phyloP scores from a whole-genome alignment of 768 basidiomycete genomes.

The Rhodotorula diobovata region DNA sequence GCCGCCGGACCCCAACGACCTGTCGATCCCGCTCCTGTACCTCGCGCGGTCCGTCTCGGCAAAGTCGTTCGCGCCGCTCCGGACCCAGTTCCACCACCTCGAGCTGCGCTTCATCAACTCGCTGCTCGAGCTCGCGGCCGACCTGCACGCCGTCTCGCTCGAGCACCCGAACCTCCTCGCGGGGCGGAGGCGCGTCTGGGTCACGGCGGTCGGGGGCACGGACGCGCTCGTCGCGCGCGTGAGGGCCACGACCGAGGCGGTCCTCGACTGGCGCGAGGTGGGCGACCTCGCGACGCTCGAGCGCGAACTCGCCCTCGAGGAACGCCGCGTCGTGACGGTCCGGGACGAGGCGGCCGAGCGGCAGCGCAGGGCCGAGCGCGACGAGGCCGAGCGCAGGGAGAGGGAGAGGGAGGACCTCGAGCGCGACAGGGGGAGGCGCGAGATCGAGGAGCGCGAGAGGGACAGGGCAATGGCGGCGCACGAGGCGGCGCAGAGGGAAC shows the following conservation, averaged over 20 bases:
- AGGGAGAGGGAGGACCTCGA: neutral
- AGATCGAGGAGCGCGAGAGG: conserved; percentile 25
- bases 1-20: conserved; percentile 19
- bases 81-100: conserved; percentile 3
- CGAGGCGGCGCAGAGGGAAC: neutral
- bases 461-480: neutral
- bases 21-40: conserved; percentile 31
- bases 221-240: conserved; percentile 21
- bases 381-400: neutral
- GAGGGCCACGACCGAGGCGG: neutral
- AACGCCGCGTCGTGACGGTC: conserved; percentile 2
- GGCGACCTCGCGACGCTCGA: conserved; percentile 16
- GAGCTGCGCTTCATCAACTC: conserved; percentile 24
- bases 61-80: conserved; percentile 22
- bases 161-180: conserved; percentile 9
- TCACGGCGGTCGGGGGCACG: conserved; percentile 27
- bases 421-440: conserved; percentile 16
- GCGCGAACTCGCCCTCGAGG: conserved; percentile 18
- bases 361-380: neutral
- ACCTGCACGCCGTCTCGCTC: neutral
- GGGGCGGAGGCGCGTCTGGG: conserved; percentile 8
- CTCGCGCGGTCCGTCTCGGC: conserved; percentile 16
- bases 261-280: conserved; percentile 28
- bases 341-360: conserved; percentile 2
- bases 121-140: conserved; percentile 15